phyloP scores from a whole-genome alignment of 306 rosid genomes.

The Macrotyloma uniflorum region DNA sequence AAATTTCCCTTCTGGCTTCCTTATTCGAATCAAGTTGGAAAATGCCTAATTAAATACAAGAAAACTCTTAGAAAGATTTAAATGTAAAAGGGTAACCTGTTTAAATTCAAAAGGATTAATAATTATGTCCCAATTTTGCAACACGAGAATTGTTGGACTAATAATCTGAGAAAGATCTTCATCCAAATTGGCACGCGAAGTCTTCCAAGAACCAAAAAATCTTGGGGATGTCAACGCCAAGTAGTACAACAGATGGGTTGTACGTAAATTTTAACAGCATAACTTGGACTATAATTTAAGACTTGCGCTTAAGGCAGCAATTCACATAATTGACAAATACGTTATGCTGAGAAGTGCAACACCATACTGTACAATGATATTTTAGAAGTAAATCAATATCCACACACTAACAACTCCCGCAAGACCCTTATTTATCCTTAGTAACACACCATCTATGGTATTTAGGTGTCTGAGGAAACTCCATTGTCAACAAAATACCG shows the following conservation, averaged over 20 bases:
- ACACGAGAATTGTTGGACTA: not conserved
- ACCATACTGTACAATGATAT: conserved; percentile 49
- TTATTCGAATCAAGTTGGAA: not conserved
- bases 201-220: not conserved
- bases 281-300: not conserved
- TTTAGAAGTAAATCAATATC: conserved; percentile 43
- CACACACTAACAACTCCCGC: conserved; percentile 46
- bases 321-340: conserved; percentile 29
- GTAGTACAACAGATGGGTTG: not conserved
- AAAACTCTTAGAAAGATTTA: not conserved
- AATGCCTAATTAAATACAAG: not conserved
- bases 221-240: not conserved
- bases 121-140: not conserved
- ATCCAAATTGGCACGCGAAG: not conserved
- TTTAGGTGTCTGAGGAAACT: conserved; percentile 30
- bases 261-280: not conserved
- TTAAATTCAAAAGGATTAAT: not conserved
- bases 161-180: not conserved
- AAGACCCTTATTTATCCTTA: conserved; percentile 42
- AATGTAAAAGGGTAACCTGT: not conserved
- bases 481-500: conserved; percentile 29
- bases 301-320: conserved; percentile 14
- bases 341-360: conserved; percentile 44
- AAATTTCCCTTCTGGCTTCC: not conserved
- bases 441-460: conserved; percentile 40